Conservation (phyloP, 805 yeast species). For the Suhomyces sp. region DNA sequence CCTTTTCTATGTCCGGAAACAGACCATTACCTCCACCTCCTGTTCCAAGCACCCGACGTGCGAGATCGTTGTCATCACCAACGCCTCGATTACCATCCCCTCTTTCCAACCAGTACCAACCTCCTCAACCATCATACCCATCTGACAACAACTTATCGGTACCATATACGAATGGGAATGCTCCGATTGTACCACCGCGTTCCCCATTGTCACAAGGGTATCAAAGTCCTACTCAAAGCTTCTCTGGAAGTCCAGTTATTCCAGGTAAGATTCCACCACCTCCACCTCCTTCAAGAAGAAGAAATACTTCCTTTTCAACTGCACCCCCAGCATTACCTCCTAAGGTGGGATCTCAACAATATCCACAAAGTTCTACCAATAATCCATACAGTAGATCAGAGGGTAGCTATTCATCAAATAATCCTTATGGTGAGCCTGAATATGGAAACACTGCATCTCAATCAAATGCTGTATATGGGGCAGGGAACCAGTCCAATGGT, state of each 20-base stretch:
- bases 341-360: constrained; percentile 14
- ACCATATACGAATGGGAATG: constrained; percentile 6
- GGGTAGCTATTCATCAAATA: too few species aligned
- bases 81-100: constrained; percentile 20
- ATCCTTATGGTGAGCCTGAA: constrained; percentile 8
- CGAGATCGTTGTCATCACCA: constrained; percentile 34
- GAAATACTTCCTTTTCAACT: constrained; percentile 17
- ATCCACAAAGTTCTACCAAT: background rate
- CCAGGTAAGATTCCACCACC: constrained; percentile 32
- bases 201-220: constrained; percentile 16
- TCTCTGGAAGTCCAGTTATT: background rate
- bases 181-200: constrained; percentile 24
- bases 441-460: background rate
- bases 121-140: too few species aligned
- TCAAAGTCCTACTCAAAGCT: background rate
- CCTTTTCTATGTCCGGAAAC: constrained; percentile 5
- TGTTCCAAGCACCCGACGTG: constrained; percentile 39
- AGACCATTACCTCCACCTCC: constrained; percentile 31
- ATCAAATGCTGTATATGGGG: background rate
- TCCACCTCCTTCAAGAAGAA: constrained; percentile 42
- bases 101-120: constrained; percentile 10
- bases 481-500: constrained; percentile 11
- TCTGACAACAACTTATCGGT: constrained; percentile 2
- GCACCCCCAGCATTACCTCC: constrained; percentile 33
- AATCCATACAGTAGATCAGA: constrained; percentile 7